Evolutionary conservation across 192 early-diverging fungal species (phyloP).

Genomic region (Coemansia sp.): DNA sequence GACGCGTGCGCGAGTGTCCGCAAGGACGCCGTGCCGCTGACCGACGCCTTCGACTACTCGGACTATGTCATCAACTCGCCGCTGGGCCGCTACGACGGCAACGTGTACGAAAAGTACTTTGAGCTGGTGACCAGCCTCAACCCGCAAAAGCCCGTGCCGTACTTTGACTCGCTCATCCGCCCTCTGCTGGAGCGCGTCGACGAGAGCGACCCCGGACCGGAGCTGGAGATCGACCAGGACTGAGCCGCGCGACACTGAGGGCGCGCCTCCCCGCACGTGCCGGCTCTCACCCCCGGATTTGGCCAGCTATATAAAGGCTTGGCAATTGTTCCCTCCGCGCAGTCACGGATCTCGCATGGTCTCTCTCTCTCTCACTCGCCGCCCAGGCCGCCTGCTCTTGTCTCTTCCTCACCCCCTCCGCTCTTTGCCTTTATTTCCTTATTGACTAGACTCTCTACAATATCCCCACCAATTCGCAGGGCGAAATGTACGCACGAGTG

Average conservation of each 20-base stretch:
- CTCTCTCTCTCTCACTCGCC: no score
- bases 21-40: slow-evolving; percentile 73
- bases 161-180: slow-evolving; percentile 74
- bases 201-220: slow-evolving; percentile 52
- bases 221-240: slow-evolving; percentile 61
- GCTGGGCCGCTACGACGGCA: slow-evolving; percentile 77
- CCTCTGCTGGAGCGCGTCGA: slow-evolving; percentile 63
- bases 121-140: slow-evolving; percentile 72
- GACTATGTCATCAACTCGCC: slow-evolving; percentile 90
- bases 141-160: slow-evolving; percentile 63
- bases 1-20: slow-evolving; percentile 64
- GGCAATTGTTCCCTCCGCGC: no score
- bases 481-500: slow-evolving; percentile 35
- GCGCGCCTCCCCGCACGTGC: no score
- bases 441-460: no score
- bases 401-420: no score
- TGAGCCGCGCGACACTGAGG: neutral
- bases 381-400: no score
- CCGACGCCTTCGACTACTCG: slow-evolving; percentile 82
- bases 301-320: no score
- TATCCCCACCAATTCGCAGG: no score
- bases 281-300: no score
- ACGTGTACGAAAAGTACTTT: slow-evolving; percentile 85
- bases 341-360: no score
- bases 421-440: no score